Percentiles rank a stretch among this genome's conserved stretches.
phyloP scores from a whole-genome alignment of 495 filamentous ascomycete genomes.

The Lasiosphaeria hispida region DNA sequence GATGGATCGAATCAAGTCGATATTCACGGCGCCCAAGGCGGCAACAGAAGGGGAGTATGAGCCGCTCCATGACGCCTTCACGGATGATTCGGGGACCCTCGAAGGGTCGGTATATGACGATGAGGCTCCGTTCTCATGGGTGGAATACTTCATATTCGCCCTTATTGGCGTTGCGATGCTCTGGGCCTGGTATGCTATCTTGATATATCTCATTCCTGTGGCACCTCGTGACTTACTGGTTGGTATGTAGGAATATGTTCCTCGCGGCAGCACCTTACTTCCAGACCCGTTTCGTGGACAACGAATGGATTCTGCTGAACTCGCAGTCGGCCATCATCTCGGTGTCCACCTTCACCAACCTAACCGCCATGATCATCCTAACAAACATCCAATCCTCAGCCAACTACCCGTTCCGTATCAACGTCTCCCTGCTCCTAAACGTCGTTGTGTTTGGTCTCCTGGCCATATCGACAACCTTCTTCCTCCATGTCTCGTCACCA shows the following conservation, averaged over 20 bases:
- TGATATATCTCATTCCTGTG: neutral
- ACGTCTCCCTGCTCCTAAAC: slow-evolving; percentile 69
- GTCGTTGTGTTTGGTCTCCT: slow-evolving; percentile 68
- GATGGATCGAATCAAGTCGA: slow-evolving; percentile 33
- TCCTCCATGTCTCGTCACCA: slow-evolving; percentile 56
- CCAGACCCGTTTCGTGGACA: slow-evolving; percentile 70
- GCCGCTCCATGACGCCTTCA: slow-evolving; percentile 41
- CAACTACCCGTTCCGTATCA: slow-evolving; percentile 81
- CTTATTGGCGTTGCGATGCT: slow-evolving; percentile 91
- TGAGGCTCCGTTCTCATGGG: slow-evolving; percentile 61
- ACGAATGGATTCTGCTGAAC: slow-evolving; percentile 67
- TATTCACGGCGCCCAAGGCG: slow-evolving; percentile 31
- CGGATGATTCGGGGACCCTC: slow-evolving; percentile 33
- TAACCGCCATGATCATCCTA: slow-evolving; percentile 68
- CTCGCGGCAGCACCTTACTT: slow-evolving; percentile 94
- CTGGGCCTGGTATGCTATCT: slow-evolving; percentile 79
- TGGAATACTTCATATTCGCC: slow-evolving; percentile 82
- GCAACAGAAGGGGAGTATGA: slow-evolving; percentile 52
- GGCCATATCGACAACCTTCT: slow-evolving; percentile 71
- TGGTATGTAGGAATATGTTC: slow-evolving; percentile 85
- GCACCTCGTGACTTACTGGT: neutral
- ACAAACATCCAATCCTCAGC: slow-evolving; percentile 74
- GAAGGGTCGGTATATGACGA: slow-evolving; percentile 34
- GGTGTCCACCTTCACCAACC: slow-evolving; percentile 79
- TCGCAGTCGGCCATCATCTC: slow-evolving; percentile 88